These are phyloP conservation scores for Talaromyces thailandensis DNA, from an alignment of 495 filamentous ascomycete genomes.

Conservation along the genomic window DNA sequence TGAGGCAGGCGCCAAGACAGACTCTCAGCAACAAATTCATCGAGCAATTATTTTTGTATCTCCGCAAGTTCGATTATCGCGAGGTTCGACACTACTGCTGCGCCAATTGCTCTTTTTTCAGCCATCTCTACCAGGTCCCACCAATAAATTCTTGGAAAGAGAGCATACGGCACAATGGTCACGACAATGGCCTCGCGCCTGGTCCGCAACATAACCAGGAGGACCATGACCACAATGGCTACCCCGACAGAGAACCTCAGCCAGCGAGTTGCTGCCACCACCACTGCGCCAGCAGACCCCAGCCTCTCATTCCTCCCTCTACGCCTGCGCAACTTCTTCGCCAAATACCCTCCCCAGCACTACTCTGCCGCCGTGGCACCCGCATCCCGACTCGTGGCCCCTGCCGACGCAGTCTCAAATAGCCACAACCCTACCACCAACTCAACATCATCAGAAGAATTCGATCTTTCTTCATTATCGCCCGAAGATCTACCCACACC, in stretches of 20 bases:
- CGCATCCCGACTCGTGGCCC: slow-evolving; percentile 22
- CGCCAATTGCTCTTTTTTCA: background rate
- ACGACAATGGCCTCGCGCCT: background rate
- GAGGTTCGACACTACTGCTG: background rate
- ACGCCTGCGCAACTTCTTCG: slow-evolving; percentile 79
- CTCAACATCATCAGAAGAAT: slow-evolving; percentile 11
- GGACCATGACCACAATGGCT: slow-evolving; percentile 19
- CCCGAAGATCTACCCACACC: slow-evolving; percentile 27
- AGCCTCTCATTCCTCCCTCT: slow-evolving; percentile 38
- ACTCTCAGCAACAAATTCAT: background rate
- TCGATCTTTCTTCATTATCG: slow-evolving; percentile 6
- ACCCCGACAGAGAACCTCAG: background rate
- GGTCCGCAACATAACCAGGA: background rate
- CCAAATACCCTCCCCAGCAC: slow-evolving; percentile 67
- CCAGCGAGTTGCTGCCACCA: background rate
- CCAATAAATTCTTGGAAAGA: background rate
- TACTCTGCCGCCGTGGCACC: slow-evolving; percentile 32
- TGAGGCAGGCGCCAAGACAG: background rate
- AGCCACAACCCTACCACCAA: slow-evolving; percentile 9
- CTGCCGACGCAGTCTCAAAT: slow-evolving; percentile 15
- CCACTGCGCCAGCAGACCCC: background rate
- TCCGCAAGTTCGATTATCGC: background rate
- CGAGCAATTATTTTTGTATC: background rate
- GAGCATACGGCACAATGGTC: background rate
- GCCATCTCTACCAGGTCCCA: background rate